Conservation (phyloP, 2,329 filamentous ascomycete genomes). For the Sporothrix brasiliensis region DNA sequence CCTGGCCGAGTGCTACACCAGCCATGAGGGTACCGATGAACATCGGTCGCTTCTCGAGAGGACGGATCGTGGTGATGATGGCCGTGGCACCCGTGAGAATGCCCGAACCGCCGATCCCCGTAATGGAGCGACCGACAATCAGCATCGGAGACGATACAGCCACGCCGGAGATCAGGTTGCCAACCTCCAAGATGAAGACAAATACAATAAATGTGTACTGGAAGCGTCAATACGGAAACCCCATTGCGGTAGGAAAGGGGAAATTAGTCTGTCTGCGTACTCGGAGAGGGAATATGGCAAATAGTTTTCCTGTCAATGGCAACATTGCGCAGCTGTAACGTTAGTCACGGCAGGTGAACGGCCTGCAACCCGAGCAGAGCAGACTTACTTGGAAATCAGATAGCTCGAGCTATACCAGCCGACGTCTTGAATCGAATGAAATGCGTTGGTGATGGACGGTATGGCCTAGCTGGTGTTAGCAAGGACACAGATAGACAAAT, state of each 20-base stretch:
- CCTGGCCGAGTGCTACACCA: constrained; percentile 58
- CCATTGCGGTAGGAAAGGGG: too few relatives aligned
- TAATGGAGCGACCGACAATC: constrained; percentile 56
- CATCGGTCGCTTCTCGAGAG: constrained; percentile 56
- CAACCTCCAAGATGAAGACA: constrained; percentile 43
- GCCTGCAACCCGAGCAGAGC: too few relatives aligned
- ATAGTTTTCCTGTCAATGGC: constrained; percentile 55
- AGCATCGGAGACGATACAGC: constrained; percentile 53
- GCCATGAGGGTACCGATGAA: constrained; percentile 59
- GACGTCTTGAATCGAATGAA: constrained; percentile 51
- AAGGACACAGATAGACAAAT: neutral
- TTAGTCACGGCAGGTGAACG: neutral
- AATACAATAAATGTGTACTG: constrained; percentile 47
- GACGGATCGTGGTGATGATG: constrained; percentile 54
- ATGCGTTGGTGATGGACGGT: constrained; percentile 51
- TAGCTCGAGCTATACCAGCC: constrained; percentile 58
- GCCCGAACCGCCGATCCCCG: constrained; percentile 56
- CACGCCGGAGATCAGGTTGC: constrained; percentile 47
- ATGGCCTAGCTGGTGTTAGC: constrained; percentile 12
- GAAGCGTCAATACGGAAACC: neutral
- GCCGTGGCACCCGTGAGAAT: constrained; percentile 56
- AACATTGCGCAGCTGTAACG: constrained; percentile 46
- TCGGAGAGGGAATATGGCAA: constrained; percentile 56
- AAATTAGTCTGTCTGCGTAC: neutral
- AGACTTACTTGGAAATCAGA: constrained; percentile 48